Evolutionary conservation across 2,329 filamentous ascomycete genomes (phyloP).

Genomic region (Fusarium brachygibbosum): DNA sequence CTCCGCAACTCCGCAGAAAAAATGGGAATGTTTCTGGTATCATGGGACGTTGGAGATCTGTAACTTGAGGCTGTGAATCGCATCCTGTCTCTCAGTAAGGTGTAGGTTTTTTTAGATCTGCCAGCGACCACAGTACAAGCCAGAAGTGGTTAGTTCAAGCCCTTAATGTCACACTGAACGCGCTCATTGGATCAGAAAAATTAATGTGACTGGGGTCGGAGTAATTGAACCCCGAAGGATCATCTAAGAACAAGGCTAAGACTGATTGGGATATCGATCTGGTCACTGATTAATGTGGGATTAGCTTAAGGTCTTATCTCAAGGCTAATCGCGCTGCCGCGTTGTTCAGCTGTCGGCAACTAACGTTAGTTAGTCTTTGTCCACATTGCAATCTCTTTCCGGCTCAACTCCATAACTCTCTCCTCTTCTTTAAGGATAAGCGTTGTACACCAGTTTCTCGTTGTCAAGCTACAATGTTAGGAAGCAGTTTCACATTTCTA

Average conservation of each 20-base stretch:
- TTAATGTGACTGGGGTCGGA: not conserved
- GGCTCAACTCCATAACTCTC: not conserved
- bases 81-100: not conserved
- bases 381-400: not conserved
- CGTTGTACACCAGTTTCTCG: not conserved
- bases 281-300: not conserved
- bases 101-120: not conserved
- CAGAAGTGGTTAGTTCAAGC: not conserved
- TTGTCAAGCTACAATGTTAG: not conserved
- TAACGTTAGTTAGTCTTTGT: not conserved
- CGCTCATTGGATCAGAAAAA: not conserved
- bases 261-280: not conserved
- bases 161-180: rapidly evolving
- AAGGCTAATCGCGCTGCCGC: too few species aligned
- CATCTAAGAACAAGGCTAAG: not conserved
- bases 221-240: not conserved
- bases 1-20: not conserved
- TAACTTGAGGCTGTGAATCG: not conserved
- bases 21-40: not conserved
- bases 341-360: not conserved
- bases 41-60: rapidly evolving
- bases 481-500: not conserved
- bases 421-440: not conserved
- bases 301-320: not conserved
- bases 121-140: not conserved